Base-by-base conservation (phyloP, 495 filamentous ascomycete genomes). In the Venustampulla echinocandica region DNA sequence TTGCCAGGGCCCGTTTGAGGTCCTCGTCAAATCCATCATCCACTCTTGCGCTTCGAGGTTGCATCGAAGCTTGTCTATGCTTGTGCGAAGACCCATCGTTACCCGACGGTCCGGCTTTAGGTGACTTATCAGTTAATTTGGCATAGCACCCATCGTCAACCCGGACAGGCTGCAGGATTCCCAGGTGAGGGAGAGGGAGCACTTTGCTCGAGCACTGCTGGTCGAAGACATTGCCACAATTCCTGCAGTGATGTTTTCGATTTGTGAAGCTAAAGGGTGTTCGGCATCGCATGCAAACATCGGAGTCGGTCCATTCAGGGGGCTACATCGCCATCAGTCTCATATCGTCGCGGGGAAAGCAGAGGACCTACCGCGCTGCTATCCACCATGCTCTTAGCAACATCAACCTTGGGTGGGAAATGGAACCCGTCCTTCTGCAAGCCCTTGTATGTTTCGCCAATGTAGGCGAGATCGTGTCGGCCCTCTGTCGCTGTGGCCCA, bases 211-310 rank as follows among this genome's bases (percentile, higher is more conserved):
- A 95, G 56, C 92, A 98, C 55, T 89, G 78, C 44, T 85, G 85
- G 58, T 93, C 90, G 61, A 97, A 98, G 44, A 94, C 92, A 61
- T 90, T 95, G 18, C 92, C 92, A 57, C 92, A 98, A 59, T 98
- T 98, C 35, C 92, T 79, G 56, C 92, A 98, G 63, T 98, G 92
- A 57, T 98, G 92, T 56, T 96, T 98, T 57, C 92, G 79, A 61
- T 98, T 98, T 47, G 88, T 97, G 59, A 97, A 97, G 25, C 86
- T 95, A 58, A 98, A 98, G 4, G 88, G 63, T 18, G 90, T 95
- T 47, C 92, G 79, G 57, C 92, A 98, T 61, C 92, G 80, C 92
- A 98, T 96, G 59, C 92, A 98, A 19, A 98, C 92, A 56, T 98
- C 92, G 1, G 90, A 95, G 64, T 98, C 93, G 23, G 82, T 82